Percentiles rank a stretch among this genome's conserved stretches.
Evolutionary conservation across 2,329 filamentous ascomycete species (phyloP).

Genomic region (Huntiella abstrusa): DNA sequence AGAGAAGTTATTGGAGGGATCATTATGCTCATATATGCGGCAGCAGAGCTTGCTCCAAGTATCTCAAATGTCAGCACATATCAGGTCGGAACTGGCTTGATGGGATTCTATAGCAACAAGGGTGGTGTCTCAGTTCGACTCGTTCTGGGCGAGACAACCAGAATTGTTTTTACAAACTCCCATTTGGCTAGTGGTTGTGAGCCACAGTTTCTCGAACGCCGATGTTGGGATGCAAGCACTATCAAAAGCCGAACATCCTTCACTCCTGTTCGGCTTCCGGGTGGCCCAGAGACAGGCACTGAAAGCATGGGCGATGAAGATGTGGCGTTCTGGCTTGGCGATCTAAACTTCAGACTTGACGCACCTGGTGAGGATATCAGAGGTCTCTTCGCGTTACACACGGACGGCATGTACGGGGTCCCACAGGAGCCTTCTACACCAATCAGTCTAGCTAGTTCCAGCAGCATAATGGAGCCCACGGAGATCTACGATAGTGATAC

Average conservation of each 20-base stretch:
- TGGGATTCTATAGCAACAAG: slow-evolving; percentile 94
- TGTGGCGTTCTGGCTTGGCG: slow-evolving; percentile 89
- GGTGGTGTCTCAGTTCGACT: slow-evolving; percentile 69
- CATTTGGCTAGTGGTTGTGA: slow-evolving; percentile 81
- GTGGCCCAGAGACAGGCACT: slow-evolving; percentile 44
- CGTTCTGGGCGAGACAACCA: slow-evolving; percentile 74
- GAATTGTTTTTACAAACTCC: slow-evolving; percentile 75
- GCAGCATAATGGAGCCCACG: slow-evolving; percentile 11
- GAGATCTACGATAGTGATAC: slow-evolving; percentile 13
- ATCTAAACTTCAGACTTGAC: slow-evolving; percentile 85
- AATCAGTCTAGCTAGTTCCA: slow-evolving; percentile 19
- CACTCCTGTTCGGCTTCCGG: slow-evolving; percentile 46
- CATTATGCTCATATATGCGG: slow-evolving; percentile 68
- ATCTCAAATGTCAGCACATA: slow-evolving; percentile 68
- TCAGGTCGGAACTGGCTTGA: slow-evolving; percentile 70
- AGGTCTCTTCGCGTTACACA: slow-evolving; percentile 64
- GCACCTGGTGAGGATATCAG: slow-evolving; percentile 81
- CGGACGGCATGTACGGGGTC: slow-evolving; percentile 54
- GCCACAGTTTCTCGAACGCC: slow-evolving; percentile 54
- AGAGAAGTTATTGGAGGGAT: slow-evolving; percentile 77
- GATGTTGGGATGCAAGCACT: slow-evolving; percentile 78
- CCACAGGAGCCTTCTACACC: slow-evolving; percentile 9
- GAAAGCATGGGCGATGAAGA: slow-evolving; percentile 75
- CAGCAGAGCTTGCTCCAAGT: slow-evolving; percentile 52
- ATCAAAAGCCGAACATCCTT: slow-evolving; percentile 63